These are phyloP conservation scores for Colletotrichum abscissum DNA, from an alignment of 2,329 filamentous ascomycete genomes.

Conservation along the genomic window DNA sequence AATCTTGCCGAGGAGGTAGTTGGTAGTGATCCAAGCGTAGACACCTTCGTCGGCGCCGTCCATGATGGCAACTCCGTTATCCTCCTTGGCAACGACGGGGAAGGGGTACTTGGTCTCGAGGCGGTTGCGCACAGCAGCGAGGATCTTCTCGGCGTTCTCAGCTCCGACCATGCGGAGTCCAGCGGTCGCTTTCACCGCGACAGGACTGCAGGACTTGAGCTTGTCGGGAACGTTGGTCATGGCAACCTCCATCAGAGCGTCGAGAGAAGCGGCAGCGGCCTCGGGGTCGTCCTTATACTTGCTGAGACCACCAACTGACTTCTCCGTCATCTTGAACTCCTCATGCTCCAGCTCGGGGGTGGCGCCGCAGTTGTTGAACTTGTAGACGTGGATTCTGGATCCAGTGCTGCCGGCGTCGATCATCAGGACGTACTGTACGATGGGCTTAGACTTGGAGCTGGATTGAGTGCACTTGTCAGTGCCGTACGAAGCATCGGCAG, in stretches of 20 bases:
- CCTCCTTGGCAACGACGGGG: conserved; percentile 87
- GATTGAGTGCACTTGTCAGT: conserved; percentile 85
- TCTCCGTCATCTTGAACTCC: conserved; percentile 92
- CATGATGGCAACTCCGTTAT: conserved; percentile 95
- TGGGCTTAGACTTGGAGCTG: conserved; percentile 86
- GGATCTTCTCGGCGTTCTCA: conserved; percentile 84
- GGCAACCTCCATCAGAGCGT: conserved; percentile 87
- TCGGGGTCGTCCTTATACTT: conserved; percentile 88
- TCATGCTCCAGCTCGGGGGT: conserved; percentile 96
- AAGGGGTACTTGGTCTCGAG: conserved; percentile 94
- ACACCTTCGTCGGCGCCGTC: conserved; percentile 97
- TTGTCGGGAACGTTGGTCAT: conserved; percentile 86
- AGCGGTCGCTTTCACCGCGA: conserved; percentile 98
- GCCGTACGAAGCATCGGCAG: conserved; percentile 71
- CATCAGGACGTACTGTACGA: conserved; percentile 98
- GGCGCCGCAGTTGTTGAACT: conserved; percentile 97
- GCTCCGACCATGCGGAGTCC: conserved; percentile 88
- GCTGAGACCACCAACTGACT: conserved; percentile 85
- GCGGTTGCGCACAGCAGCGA: conserved; percentile 84
- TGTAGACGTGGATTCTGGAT: conserved; percentile 97
- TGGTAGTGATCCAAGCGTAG: conserved; percentile 98
- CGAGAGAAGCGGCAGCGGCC: conserved; percentile 89
- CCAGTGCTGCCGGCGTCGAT: conserved; percentile 98
- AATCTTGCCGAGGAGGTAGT: conserved; percentile 98
- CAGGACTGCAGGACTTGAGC: conserved; percentile 89